phyloP scores from a whole-genome alignment of 129 eudicot genomes.

The Artemisia tridentata region DNA sequence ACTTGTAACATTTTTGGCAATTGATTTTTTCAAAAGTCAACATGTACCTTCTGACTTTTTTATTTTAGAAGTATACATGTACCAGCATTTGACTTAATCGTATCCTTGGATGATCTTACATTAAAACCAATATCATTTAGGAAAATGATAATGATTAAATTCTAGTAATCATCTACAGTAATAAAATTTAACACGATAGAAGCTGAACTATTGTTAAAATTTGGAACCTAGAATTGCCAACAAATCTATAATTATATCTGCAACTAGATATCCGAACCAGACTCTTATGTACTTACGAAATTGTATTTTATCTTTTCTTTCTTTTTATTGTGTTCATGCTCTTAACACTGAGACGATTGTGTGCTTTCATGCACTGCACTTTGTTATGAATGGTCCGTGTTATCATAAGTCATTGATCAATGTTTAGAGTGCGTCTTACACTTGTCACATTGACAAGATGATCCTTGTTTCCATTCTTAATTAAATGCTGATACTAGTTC shows the following conservation, averaged over 20 bases:
- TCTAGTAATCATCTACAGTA: no score
- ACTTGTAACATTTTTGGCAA: slow-evolving; percentile 1
- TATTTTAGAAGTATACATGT: neutral
- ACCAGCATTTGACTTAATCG: neutral
- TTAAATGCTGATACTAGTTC: slow-evolving; percentile 1
- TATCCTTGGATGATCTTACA: no score
- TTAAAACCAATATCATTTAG: no score
- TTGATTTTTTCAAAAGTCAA: slow-evolving; percentile 19
- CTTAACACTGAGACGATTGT: neutral
- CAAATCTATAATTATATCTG: slow-evolving; percentile 1
- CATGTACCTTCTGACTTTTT: slow-evolving; percentile 16
- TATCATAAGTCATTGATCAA: slow-evolving; percentile 9
- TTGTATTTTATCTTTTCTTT: neutral
- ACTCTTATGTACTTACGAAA: neutral
- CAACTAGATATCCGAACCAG: slow-evolving; percentile 6
- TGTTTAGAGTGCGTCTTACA: slow-evolving; percentile 25
- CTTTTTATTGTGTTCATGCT: neutral
- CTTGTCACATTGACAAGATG: slow-evolving; percentile 36
- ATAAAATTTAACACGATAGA: no score
- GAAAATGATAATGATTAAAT: no score
- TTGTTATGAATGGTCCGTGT: slow-evolving; percentile 18
- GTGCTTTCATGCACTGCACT: neutral
- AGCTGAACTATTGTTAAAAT: neutral
- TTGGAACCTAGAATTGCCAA: neutral
- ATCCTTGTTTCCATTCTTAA: slow-evolving; percentile 27